These are phyloP conservation scores for Pseudogymnoascus sp. DNA, from an alignment of 2,329 filamentous ascomycete species.

Conservation along the genomic window DNA sequence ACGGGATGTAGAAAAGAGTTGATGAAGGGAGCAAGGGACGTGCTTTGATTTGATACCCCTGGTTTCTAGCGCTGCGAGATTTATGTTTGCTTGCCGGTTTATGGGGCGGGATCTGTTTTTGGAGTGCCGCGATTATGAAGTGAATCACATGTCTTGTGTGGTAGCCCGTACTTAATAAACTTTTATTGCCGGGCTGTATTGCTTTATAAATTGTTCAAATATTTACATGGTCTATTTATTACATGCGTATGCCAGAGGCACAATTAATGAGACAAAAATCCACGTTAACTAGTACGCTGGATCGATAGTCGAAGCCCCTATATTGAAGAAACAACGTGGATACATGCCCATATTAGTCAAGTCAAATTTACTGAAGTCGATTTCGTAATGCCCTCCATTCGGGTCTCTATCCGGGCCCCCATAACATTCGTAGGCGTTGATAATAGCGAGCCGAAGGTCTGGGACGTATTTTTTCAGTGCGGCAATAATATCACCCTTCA, in stretches of 20 bases:
- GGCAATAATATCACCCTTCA: background rate
- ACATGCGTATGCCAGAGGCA: too few species aligned
- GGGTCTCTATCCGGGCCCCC: background rate
- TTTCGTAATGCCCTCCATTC: background rate
- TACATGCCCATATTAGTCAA: too few species aligned
- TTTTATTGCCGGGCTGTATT: background rate
- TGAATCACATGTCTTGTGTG: background rate
- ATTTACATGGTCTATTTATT: too few species aligned
- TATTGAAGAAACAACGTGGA: too few species aligned
- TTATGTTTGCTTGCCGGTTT: background rate
- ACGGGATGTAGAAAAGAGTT: background rate
- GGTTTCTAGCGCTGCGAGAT: constrained; percentile 7
- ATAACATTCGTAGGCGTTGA: background rate
- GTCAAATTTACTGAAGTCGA: background rate
- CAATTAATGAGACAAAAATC: too few species aligned
- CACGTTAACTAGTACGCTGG: background rate
- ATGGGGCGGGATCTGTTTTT: background rate
- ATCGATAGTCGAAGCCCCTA: too few species aligned
- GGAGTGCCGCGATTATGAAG: background rate
- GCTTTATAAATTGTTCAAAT: too few species aligned
- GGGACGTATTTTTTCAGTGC: background rate
- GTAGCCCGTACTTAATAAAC: background rate
- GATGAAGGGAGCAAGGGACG: background rate
- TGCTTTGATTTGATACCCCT: constrained; percentile 8
- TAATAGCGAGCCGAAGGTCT: background rate